Evolutionary conservation across 805 yeast species (phyloP).

Genomic region (Suhomyces xylopsoci): DNA sequence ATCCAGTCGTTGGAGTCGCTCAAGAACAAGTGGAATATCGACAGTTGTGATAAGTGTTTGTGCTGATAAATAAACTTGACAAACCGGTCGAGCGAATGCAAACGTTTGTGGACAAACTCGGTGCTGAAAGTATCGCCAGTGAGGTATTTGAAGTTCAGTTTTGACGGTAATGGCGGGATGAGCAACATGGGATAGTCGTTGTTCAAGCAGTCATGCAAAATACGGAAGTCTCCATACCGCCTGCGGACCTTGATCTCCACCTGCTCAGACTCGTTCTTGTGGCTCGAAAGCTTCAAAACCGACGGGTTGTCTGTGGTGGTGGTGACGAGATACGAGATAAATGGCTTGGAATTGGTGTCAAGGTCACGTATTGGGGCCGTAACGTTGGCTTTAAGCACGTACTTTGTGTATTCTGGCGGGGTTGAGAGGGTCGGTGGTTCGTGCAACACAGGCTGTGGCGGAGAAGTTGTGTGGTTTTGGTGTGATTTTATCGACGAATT

Average conservation of each 20-base stretch:
- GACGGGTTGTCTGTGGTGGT: constrained; percentile 63
- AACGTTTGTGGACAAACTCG: constrained; percentile 79
- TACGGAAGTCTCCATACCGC: constrained; percentile 83
- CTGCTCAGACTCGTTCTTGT: constrained; percentile 8
- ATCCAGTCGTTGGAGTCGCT: constrained; percentile 72
- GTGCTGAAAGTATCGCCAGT: constrained; percentile 90
- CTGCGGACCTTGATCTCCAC: constrained; percentile 57
- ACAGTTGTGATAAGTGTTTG: constrained; percentile 66
- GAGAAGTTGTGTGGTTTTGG: not conserved
- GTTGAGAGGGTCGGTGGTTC: not conserved
- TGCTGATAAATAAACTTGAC: constrained; percentile 70
- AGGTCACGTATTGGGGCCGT: constrained; percentile 64
- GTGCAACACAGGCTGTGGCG: not conserved
- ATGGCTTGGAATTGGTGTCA: constrained; percentile 71
- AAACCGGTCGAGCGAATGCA: constrained; percentile 76
- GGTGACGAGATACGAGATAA: constrained; percentile 65
- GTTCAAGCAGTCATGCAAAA: constrained; percentile 67
- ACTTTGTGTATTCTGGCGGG: constrained; percentile 6
- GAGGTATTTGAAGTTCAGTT: constrained; percentile 83
- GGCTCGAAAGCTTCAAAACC: constrained; percentile 34
- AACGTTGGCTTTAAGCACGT: constrained; percentile 33
- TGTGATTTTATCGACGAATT: not conserved
- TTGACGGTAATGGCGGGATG: constrained; percentile 92
- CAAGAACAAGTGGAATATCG: constrained; percentile 66
- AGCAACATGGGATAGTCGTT: constrained; percentile 83